Evolutionary conservation across 2,329 filamentous ascomycete genomes (phyloP).

Genomic region (Colletotrichum theobromicola): DNA sequence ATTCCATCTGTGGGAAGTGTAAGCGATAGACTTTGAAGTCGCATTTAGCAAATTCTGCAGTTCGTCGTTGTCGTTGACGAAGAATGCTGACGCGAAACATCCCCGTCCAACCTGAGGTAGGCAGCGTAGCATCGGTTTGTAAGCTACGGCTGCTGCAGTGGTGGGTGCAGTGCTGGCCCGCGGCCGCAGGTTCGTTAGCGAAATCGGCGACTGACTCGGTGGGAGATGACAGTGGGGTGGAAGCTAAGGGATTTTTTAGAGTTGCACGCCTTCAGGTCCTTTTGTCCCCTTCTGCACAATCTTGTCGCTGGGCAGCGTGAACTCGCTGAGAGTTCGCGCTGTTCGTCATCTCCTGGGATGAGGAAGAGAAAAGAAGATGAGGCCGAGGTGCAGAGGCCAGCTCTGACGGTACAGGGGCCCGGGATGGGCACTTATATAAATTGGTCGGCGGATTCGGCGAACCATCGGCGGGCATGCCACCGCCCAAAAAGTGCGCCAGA

Average conservation of each 20-base stretch:
- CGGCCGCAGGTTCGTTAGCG: not conserved
- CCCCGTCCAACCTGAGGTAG: not conserved
- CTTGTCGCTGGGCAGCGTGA: not conserved
- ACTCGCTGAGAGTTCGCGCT: not conserved
- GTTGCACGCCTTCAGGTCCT: not conserved
- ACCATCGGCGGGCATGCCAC: not conserved
- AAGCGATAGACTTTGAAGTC: not conserved
- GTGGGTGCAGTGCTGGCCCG: not conserved
- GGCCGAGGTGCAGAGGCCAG: not conserved
- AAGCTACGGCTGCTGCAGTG: not conserved
- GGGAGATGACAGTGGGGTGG: conserved; percentile 14
- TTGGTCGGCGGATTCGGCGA: not conserved
- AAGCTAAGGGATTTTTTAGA: not conserved
- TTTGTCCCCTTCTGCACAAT: not conserved
- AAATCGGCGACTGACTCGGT: conserved; percentile 9
- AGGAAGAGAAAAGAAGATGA: not conserved
- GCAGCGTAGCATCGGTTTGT: conserved; percentile 1
- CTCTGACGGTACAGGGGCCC: not conserved
- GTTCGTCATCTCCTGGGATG: not conserved
- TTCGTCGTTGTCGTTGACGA: not conserved
- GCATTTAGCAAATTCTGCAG: not conserved
- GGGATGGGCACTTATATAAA: not conserved
- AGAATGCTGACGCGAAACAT: not conserved
- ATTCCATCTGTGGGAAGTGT: not conserved
- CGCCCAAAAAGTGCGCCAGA: not conserved